Conservation (phyloP, 2,329 filamentous ascomycete species). For the Nemania bipapillata region DNA sequence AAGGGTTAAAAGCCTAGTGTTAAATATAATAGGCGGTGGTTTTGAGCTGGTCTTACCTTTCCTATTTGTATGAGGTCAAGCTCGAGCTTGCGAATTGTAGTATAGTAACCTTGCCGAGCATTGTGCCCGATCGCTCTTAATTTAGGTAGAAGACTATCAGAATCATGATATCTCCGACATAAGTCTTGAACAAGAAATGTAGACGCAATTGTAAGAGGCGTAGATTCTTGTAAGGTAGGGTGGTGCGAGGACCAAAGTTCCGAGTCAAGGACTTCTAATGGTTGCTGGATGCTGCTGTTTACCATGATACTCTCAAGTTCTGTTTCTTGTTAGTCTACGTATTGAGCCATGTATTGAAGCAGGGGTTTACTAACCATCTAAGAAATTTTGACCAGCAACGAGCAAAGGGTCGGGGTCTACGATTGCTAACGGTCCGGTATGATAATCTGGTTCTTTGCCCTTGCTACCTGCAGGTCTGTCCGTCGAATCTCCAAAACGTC, state of each 20-base stretch:
- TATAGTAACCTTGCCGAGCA: constrained; percentile 53
- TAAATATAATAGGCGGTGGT: neutral
- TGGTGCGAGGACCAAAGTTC: constrained; percentile 57
- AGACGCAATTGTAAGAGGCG: constrained; percentile 53
- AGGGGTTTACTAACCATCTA: constrained; percentile 59
- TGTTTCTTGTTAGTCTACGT: constrained; percentile 44
- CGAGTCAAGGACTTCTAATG: constrained; percentile 55
- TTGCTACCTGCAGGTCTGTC: constrained; percentile 51
- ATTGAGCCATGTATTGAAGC: neutral
- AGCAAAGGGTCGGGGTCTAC: constrained; percentile 55
- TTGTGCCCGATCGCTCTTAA: constrained; percentile 54
- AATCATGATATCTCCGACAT: constrained; percentile 51
- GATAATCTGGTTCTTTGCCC: constrained; percentile 56
- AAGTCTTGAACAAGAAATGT: constrained; percentile 54
- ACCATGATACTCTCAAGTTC: constrained; percentile 62
- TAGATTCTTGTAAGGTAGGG: constrained; percentile 44
- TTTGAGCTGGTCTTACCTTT: constrained; percentile 56
- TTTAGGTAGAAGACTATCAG: constrained; percentile 48
- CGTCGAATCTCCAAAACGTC: constrained; percentile 34
- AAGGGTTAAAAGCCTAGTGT: neutral
- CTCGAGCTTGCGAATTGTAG: constrained; percentile 61
- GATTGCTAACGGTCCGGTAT: constrained; percentile 15
- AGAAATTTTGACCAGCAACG: constrained; percentile 58
- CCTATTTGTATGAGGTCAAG: constrained; percentile 63
- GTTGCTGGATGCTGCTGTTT: constrained; percentile 45